Percentiles rank a stretch among this genome's conserved stretches.
These are phyloP conservation scores for Calophaca sinica DNA, from an alignment of 306 rosid species.

Conservation along the genomic window DNA sequence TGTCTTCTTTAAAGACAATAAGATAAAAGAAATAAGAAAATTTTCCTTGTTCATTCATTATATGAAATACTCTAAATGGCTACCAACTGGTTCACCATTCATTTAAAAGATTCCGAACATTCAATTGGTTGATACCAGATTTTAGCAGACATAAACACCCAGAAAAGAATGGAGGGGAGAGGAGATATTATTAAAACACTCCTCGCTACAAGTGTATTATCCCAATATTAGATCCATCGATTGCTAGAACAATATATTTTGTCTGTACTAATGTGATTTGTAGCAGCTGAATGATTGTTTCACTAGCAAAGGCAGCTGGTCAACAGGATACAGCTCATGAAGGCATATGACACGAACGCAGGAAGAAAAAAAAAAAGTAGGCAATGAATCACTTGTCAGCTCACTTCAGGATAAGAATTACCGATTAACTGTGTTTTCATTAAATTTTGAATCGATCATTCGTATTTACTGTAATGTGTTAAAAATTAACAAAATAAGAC, in stretches of 20 bases:
- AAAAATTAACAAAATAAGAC: conserved; percentile 5
- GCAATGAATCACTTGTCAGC: conserved; percentile 9
- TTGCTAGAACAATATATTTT: conserved; percentile 14
- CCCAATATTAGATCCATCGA: conserved; percentile 30
- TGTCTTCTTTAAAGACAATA: conserved; percentile 17
- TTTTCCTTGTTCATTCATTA: conserved; percentile 10
- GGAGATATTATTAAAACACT: background rate
- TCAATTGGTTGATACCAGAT: conserved; percentile 16
- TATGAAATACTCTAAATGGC: conserved; percentile 30
- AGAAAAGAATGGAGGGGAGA: conserved; percentile 12
- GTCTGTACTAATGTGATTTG: conserved; percentile 5
- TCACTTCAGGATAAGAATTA: conserved; percentile 23
- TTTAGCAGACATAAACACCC: background rate
- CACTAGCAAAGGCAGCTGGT: conserved; percentile 29
- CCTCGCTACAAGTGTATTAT: background rate
- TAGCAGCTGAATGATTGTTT: conserved; percentile 14
- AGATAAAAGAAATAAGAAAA: background rate
- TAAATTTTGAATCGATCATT: conserved; percentile 8
- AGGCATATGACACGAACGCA: conserved; percentile 10
- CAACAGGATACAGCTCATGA: conserved; percentile 28
- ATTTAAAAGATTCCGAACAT: conserved; percentile 37
- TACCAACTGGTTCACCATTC: conserved; percentile 26
- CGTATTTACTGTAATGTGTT: background rate
- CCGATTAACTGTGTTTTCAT: background rate
- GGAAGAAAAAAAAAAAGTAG: conserved; percentile 16